Percentiles rank a stretch among this genome's conserved stretches.
These are phyloP conservation scores for Fraxinus sp. DNA, from an alignment of 305 asterid species.

Conservation along the genomic window DNA sequence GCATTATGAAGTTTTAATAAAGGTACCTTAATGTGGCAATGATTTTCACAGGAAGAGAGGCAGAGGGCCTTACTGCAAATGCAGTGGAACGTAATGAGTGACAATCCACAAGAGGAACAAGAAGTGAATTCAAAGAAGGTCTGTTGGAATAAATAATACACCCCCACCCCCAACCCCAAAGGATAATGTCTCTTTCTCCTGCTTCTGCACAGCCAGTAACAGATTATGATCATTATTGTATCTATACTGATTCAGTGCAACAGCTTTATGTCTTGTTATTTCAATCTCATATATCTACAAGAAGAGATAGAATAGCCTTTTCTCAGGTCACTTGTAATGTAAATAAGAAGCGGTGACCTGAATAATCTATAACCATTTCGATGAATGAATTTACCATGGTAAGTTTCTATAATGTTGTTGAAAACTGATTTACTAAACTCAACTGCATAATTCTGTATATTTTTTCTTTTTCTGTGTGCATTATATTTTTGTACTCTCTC, in stretches of 20 bases:
- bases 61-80: slow-evolving; percentile 84
- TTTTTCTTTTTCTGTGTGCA: slow-evolving; percentile 4
- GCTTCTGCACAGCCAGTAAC: slow-evolving; percentile 14
- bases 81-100: slow-evolving; percentile 96
- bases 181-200: slow-evolving; percentile 7
- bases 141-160: slow-evolving; percentile 7
- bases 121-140: slow-evolving; percentile 98
- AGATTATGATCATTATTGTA: neutral
- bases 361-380: slow-evolving; percentile 13
- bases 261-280: neutral
- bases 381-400: neutral
- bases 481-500: neutral
- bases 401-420: neutral
- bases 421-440: slow-evolving; percentile 6
- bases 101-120: slow-evolving; percentile 78
- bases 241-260: slow-evolving; percentile 2
- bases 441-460: slow-evolving; percentile 4
- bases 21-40: slow-evolving; percentile 22
- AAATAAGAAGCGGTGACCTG: neutral
- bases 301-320: neutral
- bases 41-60: slow-evolving; percentile 74
- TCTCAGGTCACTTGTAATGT: slow-evolving; percentile 1
- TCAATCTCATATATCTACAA: neutral
- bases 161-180: neutral
- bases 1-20: slow-evolving; percentile 15